phyloP scores from a whole-genome alignment of 2,329 filamentous ascomycete species.

The Colletotrichum sp. region DNA sequence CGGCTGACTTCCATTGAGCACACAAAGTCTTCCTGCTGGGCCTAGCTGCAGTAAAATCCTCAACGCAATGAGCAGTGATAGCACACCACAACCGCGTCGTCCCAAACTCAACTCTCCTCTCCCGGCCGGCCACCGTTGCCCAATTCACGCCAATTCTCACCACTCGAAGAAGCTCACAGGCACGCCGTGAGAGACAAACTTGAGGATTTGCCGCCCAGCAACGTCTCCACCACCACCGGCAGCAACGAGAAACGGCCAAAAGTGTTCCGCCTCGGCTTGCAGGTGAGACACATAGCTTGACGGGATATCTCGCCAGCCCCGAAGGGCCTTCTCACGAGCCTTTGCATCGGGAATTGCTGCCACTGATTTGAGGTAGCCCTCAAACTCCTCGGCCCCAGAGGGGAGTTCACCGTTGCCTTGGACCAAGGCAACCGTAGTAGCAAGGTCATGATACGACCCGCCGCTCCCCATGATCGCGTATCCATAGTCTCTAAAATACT shows the following conservation, averaged over 20 bases:
- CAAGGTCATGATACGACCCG: not conserved
- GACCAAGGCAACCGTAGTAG: not conserved
- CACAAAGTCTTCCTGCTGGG: not conserved
- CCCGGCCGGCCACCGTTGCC: not conserved
- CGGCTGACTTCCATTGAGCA: not conserved
- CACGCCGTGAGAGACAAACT: not conserved
- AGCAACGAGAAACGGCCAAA: not conserved
- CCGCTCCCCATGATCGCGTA: not conserved
- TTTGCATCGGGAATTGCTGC: not conserved
- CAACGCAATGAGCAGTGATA: not conserved
- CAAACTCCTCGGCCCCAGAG: not conserved
- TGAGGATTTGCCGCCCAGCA: not conserved
- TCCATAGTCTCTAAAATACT: not conserved
- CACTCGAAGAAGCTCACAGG: not conserved
- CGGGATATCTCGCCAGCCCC: not conserved
- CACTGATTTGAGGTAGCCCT: not conserved
- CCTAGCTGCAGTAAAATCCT: not conserved
- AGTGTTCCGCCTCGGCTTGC: not conserved
- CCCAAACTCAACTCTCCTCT: not conserved
- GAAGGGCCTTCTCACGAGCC: not conserved
- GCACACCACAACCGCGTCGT: not conserved
- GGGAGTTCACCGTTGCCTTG: not conserved
- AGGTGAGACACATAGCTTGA: not conserved
- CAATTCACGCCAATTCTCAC: not conserved
- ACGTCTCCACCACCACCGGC: not conserved